Evolutionary conservation across 169 alveolate species (phyloP), one percentile per base, ranked within the genome.

Genomic region (Cystoisospora suis): DNA sequence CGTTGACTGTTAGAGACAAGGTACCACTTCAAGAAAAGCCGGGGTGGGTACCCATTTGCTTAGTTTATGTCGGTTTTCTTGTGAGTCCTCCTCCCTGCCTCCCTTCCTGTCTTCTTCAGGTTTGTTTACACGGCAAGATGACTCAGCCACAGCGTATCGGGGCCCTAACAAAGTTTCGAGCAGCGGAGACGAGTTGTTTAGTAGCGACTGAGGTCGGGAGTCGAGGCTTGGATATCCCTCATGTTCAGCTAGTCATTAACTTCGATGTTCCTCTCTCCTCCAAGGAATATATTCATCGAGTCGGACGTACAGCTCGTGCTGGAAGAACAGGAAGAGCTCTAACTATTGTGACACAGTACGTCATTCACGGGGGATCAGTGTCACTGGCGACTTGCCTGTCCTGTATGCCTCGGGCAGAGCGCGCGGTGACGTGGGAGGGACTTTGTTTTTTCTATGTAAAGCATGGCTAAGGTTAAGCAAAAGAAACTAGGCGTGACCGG

Each of bases 271-370:
- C 99, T 17, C 88, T 87, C 59, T 94, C 98, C 47, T 93, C 98
- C 61, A 98, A 98, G 90, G 99, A 98, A 92, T 98, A 98, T 90
- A 97, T 98, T 15, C 99, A 98, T 88, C 94, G 91, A 93, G 99
- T 98, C 3, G 99, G 99, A 47, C 95, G 99, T 90, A 99, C 99
- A 12, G 99, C 99, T 7, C 94, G 99, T 61, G 99, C 99, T 7
- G 99, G 99, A n/a, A 95, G 97, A 87, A 95, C 98, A 42, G 99
- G 99, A 4, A 94, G 97, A 70, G 98, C 99, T 20, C 94, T 99
- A 0, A 97, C 99, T 1, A 81, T 98, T 29, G 99, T 98, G n/a
- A 98, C 99, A 42, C 98, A 98, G 96, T 97, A 96, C 47, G 98
- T 91, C 92, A n/a, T n/a, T n/a, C n/a, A n/a, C n/a, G n/a, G n/a